Base-by-base conservation (phyloP, 2,329 filamentous ascomycete genomes). In the Alternaria sp. region DNA sequence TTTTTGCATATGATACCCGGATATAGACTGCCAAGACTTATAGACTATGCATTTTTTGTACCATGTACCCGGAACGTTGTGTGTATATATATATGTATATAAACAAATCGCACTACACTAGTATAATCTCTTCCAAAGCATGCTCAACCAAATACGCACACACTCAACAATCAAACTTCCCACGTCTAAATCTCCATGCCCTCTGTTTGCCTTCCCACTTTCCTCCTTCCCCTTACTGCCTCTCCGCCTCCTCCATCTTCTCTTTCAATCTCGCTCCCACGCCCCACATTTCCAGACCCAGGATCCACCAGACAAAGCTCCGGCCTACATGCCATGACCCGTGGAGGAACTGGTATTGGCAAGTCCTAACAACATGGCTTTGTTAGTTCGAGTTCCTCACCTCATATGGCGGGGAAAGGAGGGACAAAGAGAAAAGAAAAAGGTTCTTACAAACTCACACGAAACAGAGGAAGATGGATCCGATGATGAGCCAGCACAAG, bases 1-100 rank as follows among this genome's bases (percentile, higher is more conserved):
- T 7, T 9, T 16, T 22, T 22, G 28, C 44, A 48, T 34, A 22
- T 62, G 70, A 70, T 73, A 71, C 67, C 66, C 67, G 24, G 48
- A 42, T 51, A 51, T 61, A 64, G 54, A 66, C 28, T 34, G 11
- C 20, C 18, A 14, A 20, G n/a, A 20, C n/a, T 32, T 3, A 5
- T 47, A 47, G 44, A 47, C 11, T 34, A 34, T 46, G 28, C 51
- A 34, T 41, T n/a, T 48, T 7, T 34, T 5, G 28, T 30, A 1
- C 28, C 28, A 12, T 30, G 8, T 32, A n/a, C 18, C 7, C 22
- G 7, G 18, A 24, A 6, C 3, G 8, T 36, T 5, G 44, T 47
- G 22, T 22, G 22, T 14, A 1, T 8, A 7, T 14, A 11, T 24
- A 26, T 26, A 7, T 24, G 7, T 26, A 47, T 7, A 22, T 3